Conservation (phyloP, 345 rosid species). For the Salix exigua region DNA sequence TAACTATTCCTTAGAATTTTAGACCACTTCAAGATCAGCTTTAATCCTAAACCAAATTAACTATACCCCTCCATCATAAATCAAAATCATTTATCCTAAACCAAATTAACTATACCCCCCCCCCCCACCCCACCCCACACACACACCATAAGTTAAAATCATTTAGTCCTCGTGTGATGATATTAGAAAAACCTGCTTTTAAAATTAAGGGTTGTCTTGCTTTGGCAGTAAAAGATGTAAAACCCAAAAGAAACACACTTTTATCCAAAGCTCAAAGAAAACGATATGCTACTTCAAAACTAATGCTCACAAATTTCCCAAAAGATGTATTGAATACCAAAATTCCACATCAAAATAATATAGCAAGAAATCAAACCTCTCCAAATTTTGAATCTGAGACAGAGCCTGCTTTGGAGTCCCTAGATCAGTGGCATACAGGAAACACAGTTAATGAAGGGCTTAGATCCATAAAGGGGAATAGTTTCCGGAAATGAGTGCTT, state of each 20-base stretch:
- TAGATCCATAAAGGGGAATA: not conserved
- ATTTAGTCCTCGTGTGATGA: not conserved
- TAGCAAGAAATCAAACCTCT: conserved; percentile 58
- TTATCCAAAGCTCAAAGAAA: not conserved
- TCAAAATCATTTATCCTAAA: not conserved
- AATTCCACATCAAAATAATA: conserved; percentile 1
- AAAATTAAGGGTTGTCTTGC: not conserved
- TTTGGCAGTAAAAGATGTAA: not conserved
- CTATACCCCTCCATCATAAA: not conserved
- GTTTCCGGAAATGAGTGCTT: not conserved
- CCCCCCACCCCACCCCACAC: no score
- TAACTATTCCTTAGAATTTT: no score
- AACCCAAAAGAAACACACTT: not conserved
- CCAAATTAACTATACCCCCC: not conserved
- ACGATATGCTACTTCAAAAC: not conserved
- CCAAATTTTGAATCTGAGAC: conserved; percentile 85
- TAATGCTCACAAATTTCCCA: not conserved
- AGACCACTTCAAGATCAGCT: not conserved
- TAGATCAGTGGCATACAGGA: conserved; percentile 24
- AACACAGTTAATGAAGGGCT: conserved; percentile 22
- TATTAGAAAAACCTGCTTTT: not conserved
- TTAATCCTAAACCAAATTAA: not conserved
- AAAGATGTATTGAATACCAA: not conserved
- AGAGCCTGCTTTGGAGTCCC: conserved; percentile 70
- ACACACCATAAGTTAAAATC: not conserved